Evolutionary conservation across 2,329 filamentous ascomycete genomes (phyloP).

Genomic region (Aureobasidium zeae): DNA sequence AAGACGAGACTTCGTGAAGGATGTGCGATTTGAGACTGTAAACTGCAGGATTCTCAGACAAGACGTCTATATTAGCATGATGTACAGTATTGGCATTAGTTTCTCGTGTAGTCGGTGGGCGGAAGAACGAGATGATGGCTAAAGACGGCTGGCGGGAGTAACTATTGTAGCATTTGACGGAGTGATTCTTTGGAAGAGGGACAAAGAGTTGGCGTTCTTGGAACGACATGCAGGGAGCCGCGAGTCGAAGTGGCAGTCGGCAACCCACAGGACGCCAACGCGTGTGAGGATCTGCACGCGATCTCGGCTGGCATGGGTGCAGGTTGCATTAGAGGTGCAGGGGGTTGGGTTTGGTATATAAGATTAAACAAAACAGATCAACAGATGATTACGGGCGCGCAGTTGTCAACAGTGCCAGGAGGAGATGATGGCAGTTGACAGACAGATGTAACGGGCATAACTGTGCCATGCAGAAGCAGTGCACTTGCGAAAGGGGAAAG

Average conservation of each 20-base stretch:
- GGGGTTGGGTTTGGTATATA: constrained; percentile 9
- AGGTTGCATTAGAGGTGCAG: constrained; percentile 9
- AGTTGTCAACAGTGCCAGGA: constrained; percentile 8
- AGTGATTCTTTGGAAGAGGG: constrained; percentile 4
- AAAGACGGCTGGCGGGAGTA: not conserved
- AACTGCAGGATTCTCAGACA: constrained; percentile 1
- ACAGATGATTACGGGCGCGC: not conserved
- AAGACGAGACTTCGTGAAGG: constrained; percentile 8
- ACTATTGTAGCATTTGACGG: constrained; percentile 1
- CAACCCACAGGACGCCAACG: constrained; percentile 9
- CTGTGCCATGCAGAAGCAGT: constrained; percentile 4
- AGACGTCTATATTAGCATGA: not conserved
- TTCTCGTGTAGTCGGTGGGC: too few species aligned
- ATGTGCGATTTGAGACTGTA: not conserved
- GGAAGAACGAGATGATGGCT: not conserved
- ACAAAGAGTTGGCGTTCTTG: constrained; percentile 10
- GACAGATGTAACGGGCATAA: constrained; percentile 8
- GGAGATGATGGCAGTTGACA: constrained; percentile 11
- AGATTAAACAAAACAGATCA: constrained; percentile 16
- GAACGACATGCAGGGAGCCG: constrained; percentile 14
- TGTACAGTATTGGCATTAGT: not conserved
- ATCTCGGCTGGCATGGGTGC: constrained; percentile 9
- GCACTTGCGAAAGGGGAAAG: constrained; percentile 13
- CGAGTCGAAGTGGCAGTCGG: constrained; percentile 4
- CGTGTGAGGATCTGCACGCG: constrained; percentile 9